These are phyloP conservation scores for Jatropha curcas DNA, from an alignment of 345 rosid genomes.

Conservation along the genomic window DNA sequence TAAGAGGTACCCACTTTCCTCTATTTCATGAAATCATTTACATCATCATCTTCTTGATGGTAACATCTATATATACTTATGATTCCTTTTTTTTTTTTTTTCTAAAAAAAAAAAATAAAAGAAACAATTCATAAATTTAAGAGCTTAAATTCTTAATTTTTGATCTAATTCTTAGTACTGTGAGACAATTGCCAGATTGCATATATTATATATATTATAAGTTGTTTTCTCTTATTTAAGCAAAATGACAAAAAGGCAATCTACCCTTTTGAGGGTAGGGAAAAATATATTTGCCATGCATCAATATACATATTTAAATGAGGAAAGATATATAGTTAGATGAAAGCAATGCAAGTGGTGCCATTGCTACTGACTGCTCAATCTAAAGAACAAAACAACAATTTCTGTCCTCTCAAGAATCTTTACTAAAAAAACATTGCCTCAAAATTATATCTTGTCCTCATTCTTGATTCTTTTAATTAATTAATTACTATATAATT, in stretches of 20 bases:
- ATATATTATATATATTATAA: no score
- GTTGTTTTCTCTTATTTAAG: no score
- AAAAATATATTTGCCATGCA: neutral
- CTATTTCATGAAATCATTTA: neutral
- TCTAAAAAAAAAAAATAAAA: no score
- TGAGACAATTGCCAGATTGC: no score
- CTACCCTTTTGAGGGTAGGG: neutral
- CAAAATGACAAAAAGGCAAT: neutral
- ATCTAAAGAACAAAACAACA: neutral
- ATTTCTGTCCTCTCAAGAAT: neutral
- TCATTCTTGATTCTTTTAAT: neutral
- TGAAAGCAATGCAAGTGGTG: neutral
- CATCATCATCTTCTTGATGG: no score
- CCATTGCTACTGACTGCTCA: neutral
- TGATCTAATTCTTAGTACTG: no score
- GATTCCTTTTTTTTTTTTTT: no score
- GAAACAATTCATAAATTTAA: no score
- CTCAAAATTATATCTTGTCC: neutral
- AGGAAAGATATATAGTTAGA: neutral
- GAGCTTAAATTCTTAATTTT: no score
- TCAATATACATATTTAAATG: neutral
- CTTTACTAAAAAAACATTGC: neutral
- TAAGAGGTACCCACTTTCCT: neutral
- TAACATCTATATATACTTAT: no score
- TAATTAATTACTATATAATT: no score